phyloP scores from a whole-genome alignment of 352 stramenopile genomes.

The Globisporangium radiosum region DNA sequence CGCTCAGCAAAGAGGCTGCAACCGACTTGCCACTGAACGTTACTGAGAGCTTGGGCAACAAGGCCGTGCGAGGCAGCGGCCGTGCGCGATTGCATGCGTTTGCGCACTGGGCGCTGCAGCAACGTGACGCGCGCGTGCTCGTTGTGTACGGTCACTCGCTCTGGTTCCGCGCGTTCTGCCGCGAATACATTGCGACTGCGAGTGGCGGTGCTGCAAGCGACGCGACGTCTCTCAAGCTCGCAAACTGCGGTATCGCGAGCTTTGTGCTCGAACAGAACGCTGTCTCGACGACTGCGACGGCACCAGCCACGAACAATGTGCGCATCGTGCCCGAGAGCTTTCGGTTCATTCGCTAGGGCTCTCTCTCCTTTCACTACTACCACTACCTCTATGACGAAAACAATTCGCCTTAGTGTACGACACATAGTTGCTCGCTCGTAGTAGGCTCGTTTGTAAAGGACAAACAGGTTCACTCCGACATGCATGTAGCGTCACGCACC shows the following conservation, averaged over 20 bases:
- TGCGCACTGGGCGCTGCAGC: slow-evolving; percentile 54
- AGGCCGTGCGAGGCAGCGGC: slow-evolving; percentile 52
- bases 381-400: background rate
- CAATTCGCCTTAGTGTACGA: no score
- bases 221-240: slow-evolving; percentile 56
- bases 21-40: slow-evolving; percentile 67
- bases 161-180: slow-evolving; percentile 82
- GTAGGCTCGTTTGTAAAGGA: no score
- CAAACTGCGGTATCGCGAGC: slow-evolving; percentile 71
- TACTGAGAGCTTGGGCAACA: slow-evolving; percentile 77
- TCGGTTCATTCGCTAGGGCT: background rate
- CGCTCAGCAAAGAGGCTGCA: background rate
- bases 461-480: no score
- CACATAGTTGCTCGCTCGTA: no score
- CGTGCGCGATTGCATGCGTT: slow-evolving; percentile 58
- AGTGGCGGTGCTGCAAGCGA: slow-evolving; percentile 20
- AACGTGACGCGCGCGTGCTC: slow-evolving; percentile 41
- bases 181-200: slow-evolving; percentile 53
- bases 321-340: background rate
- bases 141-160: slow-evolving; percentile 84
- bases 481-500: no score
- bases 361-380: background rate
- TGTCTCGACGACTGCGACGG: background rate
- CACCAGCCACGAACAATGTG: background rate
- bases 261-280: slow-evolving; percentile 57